Evolutionary conservation across 306 rosid genomes (phyloP), one percentile per base, ranked within the genome.

Genomic region (Cicer chorassanicum): DNA sequence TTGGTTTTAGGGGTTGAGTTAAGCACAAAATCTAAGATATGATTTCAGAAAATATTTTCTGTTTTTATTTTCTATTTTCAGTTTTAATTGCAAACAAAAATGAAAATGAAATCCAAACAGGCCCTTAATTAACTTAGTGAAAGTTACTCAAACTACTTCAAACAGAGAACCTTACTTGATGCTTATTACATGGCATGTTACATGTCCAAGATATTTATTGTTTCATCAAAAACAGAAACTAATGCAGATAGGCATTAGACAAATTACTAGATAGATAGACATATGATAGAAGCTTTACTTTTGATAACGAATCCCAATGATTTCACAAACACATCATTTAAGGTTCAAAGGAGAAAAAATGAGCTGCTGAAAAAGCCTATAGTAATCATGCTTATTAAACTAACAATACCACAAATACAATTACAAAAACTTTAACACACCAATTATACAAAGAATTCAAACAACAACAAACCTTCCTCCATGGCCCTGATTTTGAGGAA

Each of bases 401-500:
- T 57, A 38, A 38, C 55, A 60, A 71, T 11, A 24, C 63, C 18
- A 51, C 70, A 65, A 65, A 6, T 29, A 29, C 3, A 65, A 73
- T 7, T 39, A 34, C 6, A 48, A 71, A 63, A 73, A 36, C 57
- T 59, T 45, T 48, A 64, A 51, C 6, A 65, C 65, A 42, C 55
- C 60, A 66, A 63, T 36, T 53, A 70, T 48, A 68, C 57, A 40
- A 61, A 60, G 15, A 70, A 46, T 68, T 72, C 42, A 77, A 53
- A 82, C 18, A 69, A 59, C 70, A 24, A 79, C 91, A 59, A 83
- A 95, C 99, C 98, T 95, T 92, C 85, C 99, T 92, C 99, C 99
- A 95, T 77, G 98, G 99, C 53, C 99, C 99, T 60, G 97, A 79
- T 80, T 85, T 95, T 69, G 98, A 82, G 82, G 98, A 84, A 49